Base-by-base conservation (phyloP, 2,329 filamentous ascomycete species). In the Scortechinia acanthostroma region DNA sequence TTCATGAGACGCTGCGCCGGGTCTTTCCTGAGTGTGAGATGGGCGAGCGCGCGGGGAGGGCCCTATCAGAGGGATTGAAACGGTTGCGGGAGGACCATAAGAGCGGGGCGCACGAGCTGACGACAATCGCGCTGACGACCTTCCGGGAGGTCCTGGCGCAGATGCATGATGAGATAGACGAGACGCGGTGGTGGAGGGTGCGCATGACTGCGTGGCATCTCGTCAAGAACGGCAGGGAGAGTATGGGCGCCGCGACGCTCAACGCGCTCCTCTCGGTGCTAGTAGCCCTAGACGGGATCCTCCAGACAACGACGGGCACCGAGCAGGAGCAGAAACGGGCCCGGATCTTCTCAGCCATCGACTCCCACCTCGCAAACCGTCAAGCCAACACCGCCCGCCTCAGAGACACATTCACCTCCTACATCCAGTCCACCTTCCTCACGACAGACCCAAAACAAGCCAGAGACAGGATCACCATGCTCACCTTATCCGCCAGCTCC, bases 211-310 rank as follows among this genome's bases (percentile, higher is more conserved):
- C 71, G 2, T 86, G 82, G 74, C 76, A 83, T 56, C 61, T 86
- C 1, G 78, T 75, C 59, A 81, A 81, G 53, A 80, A 81, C 45
- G 77, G 79, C 0, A 70, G 79, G n/a, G 77, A 80, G 49, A 80
- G 74, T 55, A 86, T 86, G 80, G 73, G 73, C 1, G 74, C 80
- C 0, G 72, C 79, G 1, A 78, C 83, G 21, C 63, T 77, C 30
- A 67, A 61, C 42, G 66, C 65, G 10, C 47, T 81, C 6, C 57
- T 80, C 3, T 60, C 63, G 13, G 66, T 66, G 2, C 60, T 84
- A 25, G 55, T 60, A 13, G 52, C 55, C 3, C 59, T 74, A 25
- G 61, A 68, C 42, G 42, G 40, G 22, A 25, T 54, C 44, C 42
- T 46, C 22, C 43, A 43, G 43, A 51, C 51, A 47, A 51, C 30